Percentiles rank a stretch among this genome's conserved stretches.
phyloP scores from a whole-genome alignment of 2,329 filamentous ascomycete genomes.

The Pseudogymnoascus sp. region DNA sequence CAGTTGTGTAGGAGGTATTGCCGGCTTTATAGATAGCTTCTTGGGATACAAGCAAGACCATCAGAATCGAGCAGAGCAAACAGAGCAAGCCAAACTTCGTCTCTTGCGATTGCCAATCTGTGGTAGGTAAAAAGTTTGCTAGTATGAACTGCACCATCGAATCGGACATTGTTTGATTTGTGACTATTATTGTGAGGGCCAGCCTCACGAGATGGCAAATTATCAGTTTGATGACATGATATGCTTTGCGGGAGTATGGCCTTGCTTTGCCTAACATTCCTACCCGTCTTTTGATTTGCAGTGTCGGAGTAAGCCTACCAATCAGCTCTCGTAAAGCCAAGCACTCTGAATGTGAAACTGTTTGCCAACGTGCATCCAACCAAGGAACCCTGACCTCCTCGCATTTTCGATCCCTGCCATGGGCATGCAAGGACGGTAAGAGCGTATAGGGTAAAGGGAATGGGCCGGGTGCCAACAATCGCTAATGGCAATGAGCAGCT shows the following conservation, averaged over 20 bases:
- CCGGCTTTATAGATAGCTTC: background rate
- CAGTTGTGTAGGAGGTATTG: background rate
- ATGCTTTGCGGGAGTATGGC: background rate
- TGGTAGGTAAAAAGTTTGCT: background rate
- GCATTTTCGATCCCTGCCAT: background rate
- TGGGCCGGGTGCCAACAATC: background rate
- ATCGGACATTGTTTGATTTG: background rate
- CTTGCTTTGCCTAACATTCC: background rate
- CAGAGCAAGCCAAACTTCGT: background rate
- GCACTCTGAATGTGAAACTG: background rate
- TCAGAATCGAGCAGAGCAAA: background rate
- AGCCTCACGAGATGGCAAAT: background rate
- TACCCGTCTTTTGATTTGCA: background rate
- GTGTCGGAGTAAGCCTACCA: background rate
- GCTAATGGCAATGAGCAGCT: background rate
- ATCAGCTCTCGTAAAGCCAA: background rate
- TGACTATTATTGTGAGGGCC: background rate
- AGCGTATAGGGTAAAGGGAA: too few relatives aligned
- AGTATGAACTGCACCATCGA: background rate
- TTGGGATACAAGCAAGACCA: background rate
- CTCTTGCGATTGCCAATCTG: background rate
- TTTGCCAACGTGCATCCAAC: background rate
- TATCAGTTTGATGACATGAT: background rate
- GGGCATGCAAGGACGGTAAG: background rate
- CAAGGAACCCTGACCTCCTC: background rate